Evolutionary conservation across 257 asterid genomes (phyloP).

Genomic region (Scutellaria galericulata): DNA sequence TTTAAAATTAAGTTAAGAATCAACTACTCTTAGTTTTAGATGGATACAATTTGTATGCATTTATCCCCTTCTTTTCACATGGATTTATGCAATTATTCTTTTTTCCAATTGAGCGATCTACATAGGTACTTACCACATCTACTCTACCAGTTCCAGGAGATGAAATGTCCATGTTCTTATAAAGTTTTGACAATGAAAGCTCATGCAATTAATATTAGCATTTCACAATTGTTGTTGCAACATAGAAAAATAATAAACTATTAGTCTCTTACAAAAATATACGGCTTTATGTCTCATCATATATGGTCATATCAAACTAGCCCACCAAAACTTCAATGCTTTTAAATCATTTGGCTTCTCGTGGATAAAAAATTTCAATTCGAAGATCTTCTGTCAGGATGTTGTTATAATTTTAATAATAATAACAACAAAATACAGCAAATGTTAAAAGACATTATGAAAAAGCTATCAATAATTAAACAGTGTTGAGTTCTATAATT

Average conservation of each 20-base stretch:
- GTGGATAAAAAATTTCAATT: neutral
- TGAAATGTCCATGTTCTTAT: constrained; percentile 18
- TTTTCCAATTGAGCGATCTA: neutral
- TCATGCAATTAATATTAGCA: neutral
- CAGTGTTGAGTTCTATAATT: no score
- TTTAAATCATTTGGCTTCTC: constrained; percentile 17
- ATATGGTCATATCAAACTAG: neutral
- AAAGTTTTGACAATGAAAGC: constrained; percentile 25
- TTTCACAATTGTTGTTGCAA: neutral
- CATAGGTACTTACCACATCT: neutral
- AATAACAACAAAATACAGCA: neutral
- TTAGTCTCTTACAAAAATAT: neutral
- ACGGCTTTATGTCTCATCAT: neutral
- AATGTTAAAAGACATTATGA: neutral
- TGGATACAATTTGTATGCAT: no score
- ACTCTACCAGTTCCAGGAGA: no score
- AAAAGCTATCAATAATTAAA: no score
- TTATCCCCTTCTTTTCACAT: no score
- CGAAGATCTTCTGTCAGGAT: neutral
- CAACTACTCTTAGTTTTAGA: no score
- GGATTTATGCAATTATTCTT: no score
- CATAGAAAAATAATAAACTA: neutral
- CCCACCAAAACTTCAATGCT: neutral
- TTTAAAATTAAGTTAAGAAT: no score
- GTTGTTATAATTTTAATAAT: neutral